Evolutionary conservation across 1,139 yeast genomes (phyloP).

Genomic region (Saccharomycopsis hybrid): DNA sequence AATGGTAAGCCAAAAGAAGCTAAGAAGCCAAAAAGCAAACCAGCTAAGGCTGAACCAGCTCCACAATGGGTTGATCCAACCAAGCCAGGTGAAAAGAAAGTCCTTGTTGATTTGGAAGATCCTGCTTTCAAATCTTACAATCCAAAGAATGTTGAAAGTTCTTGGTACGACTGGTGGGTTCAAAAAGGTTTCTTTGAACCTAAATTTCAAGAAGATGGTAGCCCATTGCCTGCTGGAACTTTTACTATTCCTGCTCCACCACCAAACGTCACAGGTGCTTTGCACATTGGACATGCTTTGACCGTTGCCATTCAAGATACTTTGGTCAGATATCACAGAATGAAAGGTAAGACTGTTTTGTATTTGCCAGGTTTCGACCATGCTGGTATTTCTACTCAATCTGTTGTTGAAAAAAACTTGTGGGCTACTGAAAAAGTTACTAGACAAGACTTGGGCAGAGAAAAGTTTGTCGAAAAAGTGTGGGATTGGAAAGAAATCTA

Average conservation of each 20-base stretch:
- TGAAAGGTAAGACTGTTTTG: conserved; percentile 92
- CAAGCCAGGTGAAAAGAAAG: conserved; percentile 83
- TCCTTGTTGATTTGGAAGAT: conserved; percentile 77
- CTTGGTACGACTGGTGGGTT: conserved; percentile 99
- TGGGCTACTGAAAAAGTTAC: conserved; percentile 87
- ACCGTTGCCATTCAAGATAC: conserved; percentile 95
- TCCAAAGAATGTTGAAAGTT: conserved; percentile 88
- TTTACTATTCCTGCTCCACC: conserved; percentile 97
- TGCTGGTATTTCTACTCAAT: conserved; percentile 98
- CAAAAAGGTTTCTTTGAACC: conserved; percentile 85
- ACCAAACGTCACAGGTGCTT: conserved; percentile 97
- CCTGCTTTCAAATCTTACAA: conserved; percentile 91
- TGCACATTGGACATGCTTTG: conserved; percentile 97
- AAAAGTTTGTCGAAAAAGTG: conserved; percentile 75
- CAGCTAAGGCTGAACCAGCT: conserved; percentile 59
- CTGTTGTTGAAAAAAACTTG: conserved; percentile 93
- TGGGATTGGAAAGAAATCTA: conserved; percentile 99
- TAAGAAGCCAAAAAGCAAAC: conserved; percentile 63
- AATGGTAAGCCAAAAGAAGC: conserved; percentile 33
- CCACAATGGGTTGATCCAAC: conserved; percentile 85
- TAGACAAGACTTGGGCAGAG: conserved; percentile 94
- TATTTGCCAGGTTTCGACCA: conserved; percentile 97
- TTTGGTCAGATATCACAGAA: conserved; percentile 87
- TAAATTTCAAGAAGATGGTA: conserved; percentile 68
- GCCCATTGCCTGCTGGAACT: conserved; percentile 70